phyloP scores from a whole-genome alignment of 2,329 filamentous ascomycete species.

The Macrophomina phaseolina region DNA sequence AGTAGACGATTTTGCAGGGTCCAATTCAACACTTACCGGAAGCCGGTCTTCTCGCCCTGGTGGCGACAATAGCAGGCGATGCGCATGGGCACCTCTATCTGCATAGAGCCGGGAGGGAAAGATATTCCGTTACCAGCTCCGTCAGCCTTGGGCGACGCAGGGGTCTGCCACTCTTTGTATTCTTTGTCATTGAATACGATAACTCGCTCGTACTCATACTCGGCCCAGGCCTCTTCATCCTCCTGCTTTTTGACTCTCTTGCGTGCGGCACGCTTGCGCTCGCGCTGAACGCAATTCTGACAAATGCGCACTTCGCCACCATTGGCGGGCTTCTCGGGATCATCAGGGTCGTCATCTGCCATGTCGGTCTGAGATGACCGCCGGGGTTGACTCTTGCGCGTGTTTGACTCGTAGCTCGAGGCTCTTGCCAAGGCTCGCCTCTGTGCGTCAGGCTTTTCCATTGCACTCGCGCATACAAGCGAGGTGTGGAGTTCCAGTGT shows the following conservation, averaged over 20 bases:
- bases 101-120: conserved; percentile 57
- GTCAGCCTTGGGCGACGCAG: conserved; percentile 9
- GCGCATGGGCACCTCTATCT: conserved; percentile 88
- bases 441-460: conserved; percentile 72
- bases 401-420: conserved; percentile 49
- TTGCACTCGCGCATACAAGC: conserved; percentile 90
- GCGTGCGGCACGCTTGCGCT: conserved; percentile 85
- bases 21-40: conserved; percentile 54
- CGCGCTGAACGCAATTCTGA: conserved; percentile 85
- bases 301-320: conserved; percentile 96
- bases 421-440: conserved; percentile 70
- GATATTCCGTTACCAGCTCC: neutral
- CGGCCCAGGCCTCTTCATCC: conserved; percentile 81
- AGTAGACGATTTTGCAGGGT: neutral
- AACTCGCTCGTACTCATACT: conserved; percentile 54
- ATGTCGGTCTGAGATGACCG: conserved; percentile 47
- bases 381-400: conserved; percentile 37
- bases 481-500: conserved; percentile 80
- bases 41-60: conserved; percentile 87
- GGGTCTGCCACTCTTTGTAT: conserved; percentile 39
- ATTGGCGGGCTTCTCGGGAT: conserved; percentile 76
- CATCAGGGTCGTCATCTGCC: conserved; percentile 59
- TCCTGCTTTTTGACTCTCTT: conserved; percentile 95
- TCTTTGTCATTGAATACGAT: conserved; percentile 47
- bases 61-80: conserved; percentile 95